Conservation (phyloP, 257 asterid genomes). For the Paulownia fortunei region DNA sequence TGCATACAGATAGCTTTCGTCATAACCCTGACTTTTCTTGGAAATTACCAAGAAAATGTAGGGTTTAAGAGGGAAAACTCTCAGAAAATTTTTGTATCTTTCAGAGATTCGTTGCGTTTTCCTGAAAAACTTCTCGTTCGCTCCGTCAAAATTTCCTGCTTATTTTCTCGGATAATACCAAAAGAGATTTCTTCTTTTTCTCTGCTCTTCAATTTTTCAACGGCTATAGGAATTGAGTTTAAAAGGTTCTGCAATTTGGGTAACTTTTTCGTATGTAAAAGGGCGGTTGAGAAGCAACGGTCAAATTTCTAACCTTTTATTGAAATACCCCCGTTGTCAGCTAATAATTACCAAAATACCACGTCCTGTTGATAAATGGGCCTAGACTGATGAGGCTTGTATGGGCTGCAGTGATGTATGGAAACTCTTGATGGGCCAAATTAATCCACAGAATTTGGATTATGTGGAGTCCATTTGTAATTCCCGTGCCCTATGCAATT, state of each 20-base stretch:
- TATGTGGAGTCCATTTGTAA: no score
- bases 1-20: not conserved
- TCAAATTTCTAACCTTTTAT: not conserved
- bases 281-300: conserved; percentile 28
- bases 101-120: not conserved
- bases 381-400: not conserved
- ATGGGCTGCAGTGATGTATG: not conserved
- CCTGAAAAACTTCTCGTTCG: not conserved
- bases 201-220: not conserved
- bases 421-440: not conserved
- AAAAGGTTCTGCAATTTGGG: conserved; percentile 4
- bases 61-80: conserved; percentile 18
- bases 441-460: no score
- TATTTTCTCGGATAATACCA: not conserved
- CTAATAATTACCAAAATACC: conserved; percentile 20
- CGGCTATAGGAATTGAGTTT: conserved; percentile 1
- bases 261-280: conserved; percentile 8
- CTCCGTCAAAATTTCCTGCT: not conserved
- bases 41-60: conserved; percentile 1
- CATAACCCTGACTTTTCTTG: not conserved
- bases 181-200: not conserved
- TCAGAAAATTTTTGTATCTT: not conserved
- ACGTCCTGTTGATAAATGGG: not conserved
- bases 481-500: not conserved
- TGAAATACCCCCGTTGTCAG: not conserved